These are phyloP conservation scores for Lunularia cruciata DNA, from an alignment of 225 moss, liverwort and hornwort genomes.

Conservation along the genomic window DNA sequence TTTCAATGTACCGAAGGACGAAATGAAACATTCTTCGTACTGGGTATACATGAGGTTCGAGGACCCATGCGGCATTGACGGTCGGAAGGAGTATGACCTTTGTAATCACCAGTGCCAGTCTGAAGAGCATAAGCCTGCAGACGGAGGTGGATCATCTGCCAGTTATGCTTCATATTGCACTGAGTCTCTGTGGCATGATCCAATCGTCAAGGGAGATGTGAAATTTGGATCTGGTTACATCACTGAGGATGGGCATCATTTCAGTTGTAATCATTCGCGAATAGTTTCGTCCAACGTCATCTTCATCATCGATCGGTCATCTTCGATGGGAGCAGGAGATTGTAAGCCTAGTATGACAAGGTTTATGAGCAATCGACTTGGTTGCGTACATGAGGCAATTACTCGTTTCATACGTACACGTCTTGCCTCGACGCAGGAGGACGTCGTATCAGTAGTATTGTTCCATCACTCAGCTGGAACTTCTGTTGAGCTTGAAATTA, in stretches of 20 bases:
- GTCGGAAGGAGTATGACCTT: conserved; percentile 16
- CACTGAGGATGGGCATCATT: conserved; percentile 45
- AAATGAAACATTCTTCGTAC: conserved; percentile 41
- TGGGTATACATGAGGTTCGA: conserved; percentile 41
- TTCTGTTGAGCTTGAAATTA: conserved; percentile 13
- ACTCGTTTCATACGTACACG: conserved; percentile 35
- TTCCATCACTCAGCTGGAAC: conserved; percentile 1
- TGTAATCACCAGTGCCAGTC: conserved; percentile 46
- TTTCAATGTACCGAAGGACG: conserved; percentile 40
- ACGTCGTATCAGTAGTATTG: conserved; percentile 36
- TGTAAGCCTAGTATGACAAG: neutral
- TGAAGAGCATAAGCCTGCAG: conserved; percentile 16
- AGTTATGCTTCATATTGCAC: conserved; percentile 30
- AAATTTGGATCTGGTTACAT: conserved; percentile 32
- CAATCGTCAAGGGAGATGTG: neutral
- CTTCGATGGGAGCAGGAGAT: conserved; percentile 22
- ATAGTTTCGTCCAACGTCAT: conserved; percentile 25
- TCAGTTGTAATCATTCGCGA: conserved; percentile 35
- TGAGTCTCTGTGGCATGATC: conserved; percentile 32
- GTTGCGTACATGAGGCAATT: conserved; percentile 51
- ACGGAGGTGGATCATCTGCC: neutral
- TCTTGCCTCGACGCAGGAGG: neutral
- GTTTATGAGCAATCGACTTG: conserved; percentile 23
- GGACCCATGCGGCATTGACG: conserved; percentile 47
- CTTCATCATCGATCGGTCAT: conserved; percentile 38